Conservation (phyloP, 192 early-diverging fungal genomes). For the Coemansia sp. region DNA sequence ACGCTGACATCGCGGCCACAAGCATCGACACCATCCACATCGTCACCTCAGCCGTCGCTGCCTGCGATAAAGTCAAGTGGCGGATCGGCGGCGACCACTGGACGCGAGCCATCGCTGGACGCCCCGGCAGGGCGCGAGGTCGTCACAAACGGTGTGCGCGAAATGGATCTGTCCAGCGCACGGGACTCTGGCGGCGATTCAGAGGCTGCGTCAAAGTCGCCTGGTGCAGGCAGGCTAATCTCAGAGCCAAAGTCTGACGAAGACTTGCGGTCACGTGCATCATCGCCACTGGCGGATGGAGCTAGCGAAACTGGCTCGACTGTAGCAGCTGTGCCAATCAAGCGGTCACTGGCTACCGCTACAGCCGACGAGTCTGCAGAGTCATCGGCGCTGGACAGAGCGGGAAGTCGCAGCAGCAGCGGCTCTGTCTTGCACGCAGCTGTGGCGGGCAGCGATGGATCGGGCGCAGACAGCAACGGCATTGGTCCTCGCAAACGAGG, state of each 20-base stretch:
- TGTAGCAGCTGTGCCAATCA: constrained; percentile 41
- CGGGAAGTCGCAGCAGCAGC: not conserved
- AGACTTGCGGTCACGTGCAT: constrained; percentile 4
- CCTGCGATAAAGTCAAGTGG: constrained; percentile 20
- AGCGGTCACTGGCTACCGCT: constrained; percentile 32
- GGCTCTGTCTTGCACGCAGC: not conserved
- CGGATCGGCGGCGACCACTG: constrained; percentile 12
- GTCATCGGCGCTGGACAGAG: not conserved
- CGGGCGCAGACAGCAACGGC: constrained; percentile 2
- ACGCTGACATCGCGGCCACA: constrained; percentile 45
- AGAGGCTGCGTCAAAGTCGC: constrained; percentile 3
- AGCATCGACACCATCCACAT: constrained; percentile 8
- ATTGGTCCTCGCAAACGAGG: constrained; percentile 44
- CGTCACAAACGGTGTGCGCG: constrained; percentile 30
- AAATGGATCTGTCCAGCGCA: constrained; percentile 35
- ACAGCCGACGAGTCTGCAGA: constrained; percentile 10
- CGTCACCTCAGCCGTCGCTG: constrained; percentile 21
- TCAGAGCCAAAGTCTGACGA: not conserved
- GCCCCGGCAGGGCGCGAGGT: constrained; percentile 10
- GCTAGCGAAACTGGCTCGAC: constrained; percentile 3
- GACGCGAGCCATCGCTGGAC: constrained; percentile 8
- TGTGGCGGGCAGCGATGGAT: not conserved
- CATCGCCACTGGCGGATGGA: constrained; percentile 12
- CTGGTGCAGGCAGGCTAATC: not conserved
- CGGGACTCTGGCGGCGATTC: not conserved